Conservation (phyloP, 305 asterid species). For the Fraxinus nigra region DNA sequence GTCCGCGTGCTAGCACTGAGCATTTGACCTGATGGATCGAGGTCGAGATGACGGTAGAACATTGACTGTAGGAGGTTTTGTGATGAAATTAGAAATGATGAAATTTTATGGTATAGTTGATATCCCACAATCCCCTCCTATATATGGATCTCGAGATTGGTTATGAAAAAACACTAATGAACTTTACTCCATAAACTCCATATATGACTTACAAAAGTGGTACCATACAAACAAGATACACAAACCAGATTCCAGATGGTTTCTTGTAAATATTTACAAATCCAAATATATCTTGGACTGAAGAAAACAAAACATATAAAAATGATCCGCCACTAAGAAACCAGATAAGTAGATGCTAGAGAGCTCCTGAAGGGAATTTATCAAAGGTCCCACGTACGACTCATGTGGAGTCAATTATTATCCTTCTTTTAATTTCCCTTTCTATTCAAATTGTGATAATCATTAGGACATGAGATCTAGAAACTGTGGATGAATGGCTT, state of each 20-base stretch:
- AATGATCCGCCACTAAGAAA: not conserved
- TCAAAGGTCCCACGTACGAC: not conserved
- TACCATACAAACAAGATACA: not conserved
- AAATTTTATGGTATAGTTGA: not conserved
- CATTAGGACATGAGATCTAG: not conserved
- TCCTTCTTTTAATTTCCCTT: not conserved
- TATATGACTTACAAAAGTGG: not conserved
- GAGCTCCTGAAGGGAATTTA: not conserved
- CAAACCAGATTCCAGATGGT: not conserved
- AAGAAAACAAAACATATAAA: not conserved
- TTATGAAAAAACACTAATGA: not conserved
- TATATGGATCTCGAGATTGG: not conserved
- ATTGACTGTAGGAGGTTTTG: too few relatives aligned
- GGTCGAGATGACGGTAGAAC: too few relatives aligned
- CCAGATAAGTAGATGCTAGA: not conserved
- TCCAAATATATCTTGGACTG: not conserved
- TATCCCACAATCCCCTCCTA: not conserved
- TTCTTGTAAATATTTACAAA: not conserved
- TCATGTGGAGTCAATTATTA: not conserved
- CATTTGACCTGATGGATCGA: too few relatives aligned
- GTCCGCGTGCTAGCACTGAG: too few relatives aligned
- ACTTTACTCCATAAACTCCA: not conserved
- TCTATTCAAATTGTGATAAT: not conserved
- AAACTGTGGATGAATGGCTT: not conserved
- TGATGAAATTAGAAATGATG: not conserved